These are phyloP conservation scores for Trichoderma sp. DNA, from an alignment of 2,329 filamentous ascomycete species.

Conservation along the genomic window DNA sequence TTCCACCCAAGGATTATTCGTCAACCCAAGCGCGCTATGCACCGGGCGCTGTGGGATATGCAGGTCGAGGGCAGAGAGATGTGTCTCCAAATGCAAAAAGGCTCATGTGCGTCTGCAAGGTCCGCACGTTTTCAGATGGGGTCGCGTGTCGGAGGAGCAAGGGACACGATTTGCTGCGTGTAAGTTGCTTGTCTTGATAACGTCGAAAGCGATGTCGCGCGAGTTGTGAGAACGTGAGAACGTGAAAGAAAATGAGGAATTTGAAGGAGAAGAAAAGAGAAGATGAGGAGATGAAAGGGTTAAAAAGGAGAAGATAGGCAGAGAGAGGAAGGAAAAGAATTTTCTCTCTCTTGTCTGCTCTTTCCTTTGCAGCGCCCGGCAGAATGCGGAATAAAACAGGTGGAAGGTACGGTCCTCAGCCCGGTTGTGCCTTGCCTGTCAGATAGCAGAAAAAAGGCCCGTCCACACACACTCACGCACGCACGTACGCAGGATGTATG, in stretches of 20 bases:
- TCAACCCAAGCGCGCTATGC: constrained; percentile 27
- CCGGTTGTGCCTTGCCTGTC: not conserved
- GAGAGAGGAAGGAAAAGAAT: no score
- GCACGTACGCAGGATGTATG: constrained; percentile 6
- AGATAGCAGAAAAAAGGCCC: constrained; percentile 26
- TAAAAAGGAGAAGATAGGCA: no score
- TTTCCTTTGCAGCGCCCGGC: constrained; percentile 25
- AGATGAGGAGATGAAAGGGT: no score
- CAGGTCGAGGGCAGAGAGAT: constrained; percentile 14
- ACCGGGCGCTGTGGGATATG: constrained; percentile 18
- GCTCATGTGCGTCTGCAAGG: constrained; percentile 21
- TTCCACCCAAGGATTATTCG: constrained; percentile 28
- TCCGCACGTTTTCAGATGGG: constrained; percentile 3
- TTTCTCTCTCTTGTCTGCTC: not conserved
- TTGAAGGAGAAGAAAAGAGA: not conserved
- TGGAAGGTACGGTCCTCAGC: constrained; percentile 25
- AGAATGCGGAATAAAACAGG: constrained; percentile 28
- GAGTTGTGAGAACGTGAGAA: not conserved
- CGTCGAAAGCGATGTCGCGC: not conserved
- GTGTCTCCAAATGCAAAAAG: constrained; percentile 14
- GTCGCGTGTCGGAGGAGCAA: constrained; percentile 7
- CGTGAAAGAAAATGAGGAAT: constrained; percentile 1
- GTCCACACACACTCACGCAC: constrained; percentile 25
- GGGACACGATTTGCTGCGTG: not conserved
- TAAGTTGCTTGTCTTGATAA: not conserved